Conservation (phyloP, 768 basidiomycete genomes). For the Calvatia gigantea region DNA sequence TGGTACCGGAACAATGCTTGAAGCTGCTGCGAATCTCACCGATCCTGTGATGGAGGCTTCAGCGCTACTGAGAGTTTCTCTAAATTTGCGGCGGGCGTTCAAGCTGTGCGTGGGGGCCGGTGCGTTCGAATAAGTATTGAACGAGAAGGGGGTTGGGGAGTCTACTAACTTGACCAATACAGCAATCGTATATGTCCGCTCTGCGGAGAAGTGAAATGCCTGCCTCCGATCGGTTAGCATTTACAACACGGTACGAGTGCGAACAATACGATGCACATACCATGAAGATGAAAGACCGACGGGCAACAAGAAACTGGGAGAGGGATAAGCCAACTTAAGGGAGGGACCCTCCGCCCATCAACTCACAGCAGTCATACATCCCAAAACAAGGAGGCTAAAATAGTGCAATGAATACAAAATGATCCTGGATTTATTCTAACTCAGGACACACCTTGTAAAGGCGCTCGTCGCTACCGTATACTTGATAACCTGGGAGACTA, state of each 20-base stretch:
- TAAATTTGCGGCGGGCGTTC: conserved; percentile 5
- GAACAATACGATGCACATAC: neutral
- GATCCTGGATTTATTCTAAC: neutral
- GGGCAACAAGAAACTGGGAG: neutral
- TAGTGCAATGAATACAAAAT: neutral
- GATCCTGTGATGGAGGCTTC: neutral
- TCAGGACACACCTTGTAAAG: conserved; percentile 12
- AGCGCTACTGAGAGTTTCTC: conserved; percentile 1
- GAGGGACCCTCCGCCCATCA: neutral
- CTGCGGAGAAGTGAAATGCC: conserved; percentile 18
- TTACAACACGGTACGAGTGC: too few relatives aligned
- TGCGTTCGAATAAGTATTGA: neutral
- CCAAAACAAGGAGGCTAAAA: conserved; percentile 13
- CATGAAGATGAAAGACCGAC: neutral
- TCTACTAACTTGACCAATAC: conserved; percentile 16
- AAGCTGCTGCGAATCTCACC: neutral
- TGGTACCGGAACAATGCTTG: neutral
- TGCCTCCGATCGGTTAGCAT: neutral
- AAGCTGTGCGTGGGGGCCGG: neutral
- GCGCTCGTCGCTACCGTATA: conserved; percentile 14
- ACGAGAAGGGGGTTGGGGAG: neutral
- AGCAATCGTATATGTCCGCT: conserved; percentile 18
- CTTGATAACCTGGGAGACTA: conserved; percentile 12
- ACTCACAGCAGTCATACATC: conserved; percentile 12
- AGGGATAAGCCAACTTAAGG: neutral